Evolutionary conservation across 352 stramenopile species (phyloP).

Genomic region (Pythium phragmitis): DNA sequence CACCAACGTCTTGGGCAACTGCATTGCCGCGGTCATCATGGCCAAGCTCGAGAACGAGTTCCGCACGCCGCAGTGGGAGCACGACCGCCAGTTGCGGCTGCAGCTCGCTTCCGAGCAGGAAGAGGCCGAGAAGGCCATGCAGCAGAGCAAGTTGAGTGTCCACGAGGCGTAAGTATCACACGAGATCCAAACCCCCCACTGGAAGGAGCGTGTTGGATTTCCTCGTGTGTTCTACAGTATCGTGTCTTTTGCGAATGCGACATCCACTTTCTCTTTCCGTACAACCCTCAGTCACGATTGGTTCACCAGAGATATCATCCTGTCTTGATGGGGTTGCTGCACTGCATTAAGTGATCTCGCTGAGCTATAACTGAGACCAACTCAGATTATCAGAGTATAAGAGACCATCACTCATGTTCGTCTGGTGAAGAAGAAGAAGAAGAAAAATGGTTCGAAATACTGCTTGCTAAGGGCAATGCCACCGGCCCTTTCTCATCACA

Average conservation of each 20-base stretch:
- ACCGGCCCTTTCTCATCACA: too few relatives aligned
- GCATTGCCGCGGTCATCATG: constrained; percentile 54
- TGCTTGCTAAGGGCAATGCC: too few relatives aligned
- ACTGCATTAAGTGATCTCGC: too few relatives aligned
- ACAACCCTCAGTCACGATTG: too few relatives aligned
- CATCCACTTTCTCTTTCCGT: not conserved
- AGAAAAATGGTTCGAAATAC: too few relatives aligned
- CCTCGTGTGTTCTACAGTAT: not conserved
- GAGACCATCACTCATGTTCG: too few relatives aligned
- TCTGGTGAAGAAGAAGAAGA: too few relatives aligned
- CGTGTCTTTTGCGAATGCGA: not conserved
- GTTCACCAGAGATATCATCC: too few relatives aligned
- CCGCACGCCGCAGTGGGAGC: constrained; percentile 48
- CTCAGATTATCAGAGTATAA: too few relatives aligned
- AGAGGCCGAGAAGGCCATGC: not conserved
- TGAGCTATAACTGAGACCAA: too few relatives aligned
- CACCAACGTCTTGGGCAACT: constrained; percentile 60
- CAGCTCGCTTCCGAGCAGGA: constrained; percentile 5
- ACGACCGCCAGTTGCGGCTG: constrained; percentile 15
- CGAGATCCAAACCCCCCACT: not conserved
- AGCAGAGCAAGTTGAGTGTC: constrained; percentile 15
- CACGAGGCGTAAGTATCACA: constrained; percentile 4
- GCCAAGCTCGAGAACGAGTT: constrained; percentile 65
- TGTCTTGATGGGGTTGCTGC: too few relatives aligned
- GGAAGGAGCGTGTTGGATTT: not conserved